Base-by-base conservation (phyloP, 495 filamentous ascomycete genomes). In the Podospora appendiculata region DNA sequence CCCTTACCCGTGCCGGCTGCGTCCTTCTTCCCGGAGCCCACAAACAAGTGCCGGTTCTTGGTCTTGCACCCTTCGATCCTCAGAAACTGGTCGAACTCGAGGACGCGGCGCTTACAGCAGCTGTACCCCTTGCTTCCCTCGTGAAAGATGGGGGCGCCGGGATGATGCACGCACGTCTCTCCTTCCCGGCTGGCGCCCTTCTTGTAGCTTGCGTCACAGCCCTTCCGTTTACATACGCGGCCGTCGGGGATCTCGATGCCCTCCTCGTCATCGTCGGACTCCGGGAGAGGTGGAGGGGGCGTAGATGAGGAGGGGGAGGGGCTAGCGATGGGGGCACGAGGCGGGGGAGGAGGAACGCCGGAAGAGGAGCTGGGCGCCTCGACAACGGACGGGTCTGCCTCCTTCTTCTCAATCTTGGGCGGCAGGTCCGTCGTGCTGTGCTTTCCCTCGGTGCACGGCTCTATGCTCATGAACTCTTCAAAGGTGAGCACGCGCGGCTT, bases 41-140 rank as follows among this genome's bases (percentile, higher is more conserved):
- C 76, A 66, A 96, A 97, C 52, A 95, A 63, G 72, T 98, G 93
- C 54, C 76, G 77, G 46, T 78, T 74, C 66, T 90, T 92, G 32
- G 86, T 86, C 62, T 82, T 81, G 70, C 93, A 98, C 1, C 93
- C 93, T 48, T 87, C 81, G 45, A 98, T 90, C 69, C 86, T 90
- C 84, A 98, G 81, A 68, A 98, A 98, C 70, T 97, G 85, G 66
- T 98, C 93, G 62, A 98, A 98, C 64, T 98, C 93, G 19, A 98
- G 75, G 46, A 98, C 93, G 16, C 89, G 81, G 59, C 87, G 75
- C 80, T 97, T 97, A 73, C 93, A 98, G 76, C 93, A 98, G 25
- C 81, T 88, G 79, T 92, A 98, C 8, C 93, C 93, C 74, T 98
- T 98, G 67, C 85, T 91, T 18, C 92, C 93, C 73, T 98, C 93